Conservation (phyloP, 2,329 filamentous ascomycete genomes). For the Nannizziopsis barbatae region DNA sequence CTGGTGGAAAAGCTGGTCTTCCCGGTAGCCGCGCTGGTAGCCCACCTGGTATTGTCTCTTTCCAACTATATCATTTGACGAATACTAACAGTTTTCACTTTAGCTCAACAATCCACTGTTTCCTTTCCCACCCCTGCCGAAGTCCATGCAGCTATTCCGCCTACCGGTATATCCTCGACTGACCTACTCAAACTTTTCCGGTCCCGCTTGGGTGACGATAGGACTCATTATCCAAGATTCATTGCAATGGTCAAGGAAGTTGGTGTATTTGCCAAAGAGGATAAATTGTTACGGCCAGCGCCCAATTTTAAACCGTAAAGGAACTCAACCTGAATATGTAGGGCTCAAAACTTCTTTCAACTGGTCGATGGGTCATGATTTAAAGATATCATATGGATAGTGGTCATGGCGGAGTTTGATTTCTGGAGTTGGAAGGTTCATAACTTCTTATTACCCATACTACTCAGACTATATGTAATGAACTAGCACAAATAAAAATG, state of each 20-base stretch:
- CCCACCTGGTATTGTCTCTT: slow-evolving; percentile 18
- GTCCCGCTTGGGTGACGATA: slow-evolving; percentile 32
- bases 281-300: slow-evolving; percentile 31
- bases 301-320: slow-evolving; percentile 4
- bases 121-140: slow-evolving; percentile 36
- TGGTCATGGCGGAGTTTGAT: no score
- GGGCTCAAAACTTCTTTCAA: no score
- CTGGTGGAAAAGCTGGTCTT: slow-evolving; percentile 18
- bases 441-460: no score
- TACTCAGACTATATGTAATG: no score
- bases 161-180: slow-evolving; percentile 35
- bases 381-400: no score
- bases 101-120: slow-evolving; percentile 6
- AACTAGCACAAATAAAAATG: no score
- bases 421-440: no score
- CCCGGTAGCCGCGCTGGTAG: slow-evolving; percentile 32
- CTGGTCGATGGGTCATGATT: background rate
- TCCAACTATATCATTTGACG: background rate
- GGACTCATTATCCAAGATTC: slow-evolving; percentile 33
- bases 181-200: slow-evolving; percentile 37
- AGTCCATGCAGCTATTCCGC: slow-evolving; percentile 38
- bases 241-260: slow-evolving; percentile 37
- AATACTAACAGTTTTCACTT: background rate
- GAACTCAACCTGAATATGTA: no score
- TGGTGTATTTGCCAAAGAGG: slow-evolving; percentile 35